Evolutionary conservation across 768 basidiomycete species (phyloP), one percentile per base, ranked within the genome.

Genomic region (Serendipita vermifera): DNA sequence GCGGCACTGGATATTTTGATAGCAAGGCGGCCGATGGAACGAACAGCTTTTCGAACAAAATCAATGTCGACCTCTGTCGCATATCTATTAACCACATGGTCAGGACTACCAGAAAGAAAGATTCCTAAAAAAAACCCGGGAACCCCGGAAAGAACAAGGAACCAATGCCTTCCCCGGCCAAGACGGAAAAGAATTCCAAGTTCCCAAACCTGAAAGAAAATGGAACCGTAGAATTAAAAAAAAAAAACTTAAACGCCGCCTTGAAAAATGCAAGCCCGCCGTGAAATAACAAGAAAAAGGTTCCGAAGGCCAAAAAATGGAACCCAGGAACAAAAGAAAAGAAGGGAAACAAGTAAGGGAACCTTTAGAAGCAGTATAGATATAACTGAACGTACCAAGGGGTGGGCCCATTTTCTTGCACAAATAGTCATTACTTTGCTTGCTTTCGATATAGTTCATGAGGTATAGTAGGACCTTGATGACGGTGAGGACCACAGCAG

Each of bases 171-270:
- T 90, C 83, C n/a, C 89, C 80, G 6, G 93, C 91, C n/a, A 17
- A 99, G 76, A 7, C 96, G 83, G 69, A 98, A 98, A 88, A 99
- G 98, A 65, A 98, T 97, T 69, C 98, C 96, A 54, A 99, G 75
- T 64, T 99, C 98, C 51, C 93, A 94, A 29, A 99, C 77, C 68
- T 99, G 98, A 67, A 98, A 90, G 67, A 98, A 99, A 62, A 98
- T 96, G 2, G 96, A 96, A 64, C 98, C 96, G 67, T 98, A 98
- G 69, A 98, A 99, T 70, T 99, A 98, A 85, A 92, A 97, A 72
- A 99, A 99, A 72, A 99, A 98, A 13, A 97, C 93, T 64, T 91
- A 91, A 65, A 99, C 94, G 66, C 98, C 96, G 70, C 96, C 96
- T 70, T 87, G 87, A 38, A 99, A 73, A 31, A 99, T 89, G 11